Conservation (phyloP, 352 stramenopile species). For the Phytopythium chamaehyphon region DNA sequence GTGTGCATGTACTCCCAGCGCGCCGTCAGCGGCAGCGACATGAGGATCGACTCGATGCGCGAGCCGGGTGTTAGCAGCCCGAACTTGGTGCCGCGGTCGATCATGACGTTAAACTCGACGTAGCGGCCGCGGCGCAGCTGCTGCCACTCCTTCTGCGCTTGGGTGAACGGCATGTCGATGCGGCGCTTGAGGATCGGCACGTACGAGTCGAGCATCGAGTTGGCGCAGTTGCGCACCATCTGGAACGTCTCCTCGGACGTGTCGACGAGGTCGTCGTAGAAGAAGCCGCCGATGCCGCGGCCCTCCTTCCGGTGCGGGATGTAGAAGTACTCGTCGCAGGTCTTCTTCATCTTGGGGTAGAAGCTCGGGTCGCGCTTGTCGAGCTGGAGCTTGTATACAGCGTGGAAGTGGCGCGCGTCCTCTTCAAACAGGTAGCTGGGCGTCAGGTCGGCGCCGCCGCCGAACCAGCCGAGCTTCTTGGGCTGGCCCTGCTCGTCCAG, state of each 20-base stretch:
- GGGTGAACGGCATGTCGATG: constrained; percentile 94
- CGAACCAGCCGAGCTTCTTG: constrained; percentile 92
- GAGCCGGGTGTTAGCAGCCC: constrained; percentile 94
- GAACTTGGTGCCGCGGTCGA: constrained; percentile 98
- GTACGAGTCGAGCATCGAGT: constrained; percentile 92
- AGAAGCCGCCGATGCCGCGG: constrained; percentile 96
- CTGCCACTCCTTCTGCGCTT: constrained; percentile 98
- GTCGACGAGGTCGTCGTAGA: constrained; percentile 98
- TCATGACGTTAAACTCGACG: constrained; percentile 99
- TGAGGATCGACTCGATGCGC: constrained; percentile 98
- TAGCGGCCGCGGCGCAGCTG: constrained; percentile 95
- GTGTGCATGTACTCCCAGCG: constrained; percentile 95
- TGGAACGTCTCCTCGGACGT: constrained; percentile 87
- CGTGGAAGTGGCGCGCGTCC: constrained; percentile 97
- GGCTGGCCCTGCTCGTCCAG: constrained; percentile 75
- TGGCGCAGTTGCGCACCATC: constrained; percentile 72
- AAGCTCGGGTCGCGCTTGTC: constrained; percentile 92
- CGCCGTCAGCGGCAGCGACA: constrained; percentile 97
- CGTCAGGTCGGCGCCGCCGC: constrained; percentile 96
- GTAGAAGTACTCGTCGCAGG: constrained; percentile 98
- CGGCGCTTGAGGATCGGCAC: constrained; percentile 94
- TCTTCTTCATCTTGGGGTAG: constrained; percentile 96
- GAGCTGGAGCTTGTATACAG: constrained; percentile 92
- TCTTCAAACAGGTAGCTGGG: constrained; percentile 96
- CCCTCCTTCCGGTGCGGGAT: constrained; percentile 96